Percentiles rank a stretch among this genome's conserved stretches.
phyloP scores from a whole-genome alignment of 129 eudicot genomes.

The Flaveria robusta region DNA sequence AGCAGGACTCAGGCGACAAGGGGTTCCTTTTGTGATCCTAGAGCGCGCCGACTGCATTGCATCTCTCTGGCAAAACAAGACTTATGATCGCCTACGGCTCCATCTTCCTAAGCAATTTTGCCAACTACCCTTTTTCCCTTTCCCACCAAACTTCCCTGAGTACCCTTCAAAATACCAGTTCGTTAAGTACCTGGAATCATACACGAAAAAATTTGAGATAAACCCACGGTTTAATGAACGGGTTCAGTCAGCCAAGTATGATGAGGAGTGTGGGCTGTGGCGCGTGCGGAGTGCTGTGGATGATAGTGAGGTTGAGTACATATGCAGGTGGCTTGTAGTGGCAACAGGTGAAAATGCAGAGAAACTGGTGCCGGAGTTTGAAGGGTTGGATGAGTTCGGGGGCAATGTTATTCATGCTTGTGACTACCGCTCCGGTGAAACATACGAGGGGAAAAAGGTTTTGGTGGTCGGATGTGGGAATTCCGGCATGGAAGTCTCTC shows the following conservation, averaged over 20 bases:
- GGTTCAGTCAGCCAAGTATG: slow-evolving; percentile 74
- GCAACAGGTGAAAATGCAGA: slow-evolving; percentile 97
- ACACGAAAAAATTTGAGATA: slow-evolving; percentile 66
- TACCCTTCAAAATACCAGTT: slow-evolving; percentile 86
- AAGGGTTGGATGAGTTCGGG: slow-evolving; percentile 62
- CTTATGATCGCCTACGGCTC: slow-evolving; percentile 87
- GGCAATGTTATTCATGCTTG: slow-evolving; percentile 89
- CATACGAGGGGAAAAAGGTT: slow-evolving; percentile 54
- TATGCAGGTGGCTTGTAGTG: slow-evolving; percentile 95
- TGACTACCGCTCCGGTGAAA: slow-evolving; percentile 77
- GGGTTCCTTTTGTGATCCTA: slow-evolving; percentile 79
- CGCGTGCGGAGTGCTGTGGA: slow-evolving; percentile 43
- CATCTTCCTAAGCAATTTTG: slow-evolving; percentile 91
- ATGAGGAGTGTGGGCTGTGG: slow-evolving; percentile 82
- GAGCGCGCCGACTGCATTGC: slow-evolving; percentile 94
- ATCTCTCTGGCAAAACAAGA: slow-evolving; percentile 84
- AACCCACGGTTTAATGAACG: slow-evolving; percentile 71
- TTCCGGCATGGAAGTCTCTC: slow-evolving; percentile 95
- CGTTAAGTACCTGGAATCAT: slow-evolving; percentile 70
- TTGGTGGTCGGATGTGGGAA: slow-evolving; percentile 95
- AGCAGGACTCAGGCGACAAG: slow-evolving; percentile 72
- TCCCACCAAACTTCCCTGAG: slow-evolving; percentile 68
- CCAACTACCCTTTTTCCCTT: slow-evolving; percentile 71
- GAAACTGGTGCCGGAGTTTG: slow-evolving; percentile 73
- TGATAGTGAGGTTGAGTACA: slow-evolving; percentile 60